Evolutionary conservation across 148 eudicot genomes (phyloP).

Genomic region (Arctostaphylos glauca): DNA sequence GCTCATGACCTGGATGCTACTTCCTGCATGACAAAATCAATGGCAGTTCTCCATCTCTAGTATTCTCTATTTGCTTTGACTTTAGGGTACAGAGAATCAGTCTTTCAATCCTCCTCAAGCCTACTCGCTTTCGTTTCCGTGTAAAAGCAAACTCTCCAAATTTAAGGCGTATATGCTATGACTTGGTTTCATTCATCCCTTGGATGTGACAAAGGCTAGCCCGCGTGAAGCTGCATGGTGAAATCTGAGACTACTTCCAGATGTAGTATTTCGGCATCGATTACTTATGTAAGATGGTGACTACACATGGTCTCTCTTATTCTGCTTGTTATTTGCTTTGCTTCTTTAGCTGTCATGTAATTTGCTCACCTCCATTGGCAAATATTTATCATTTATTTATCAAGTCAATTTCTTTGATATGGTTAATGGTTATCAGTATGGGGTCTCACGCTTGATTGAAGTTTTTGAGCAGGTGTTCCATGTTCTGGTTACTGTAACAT

Average conservation of each 20-base stretch:
- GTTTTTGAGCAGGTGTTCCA: not conserved
- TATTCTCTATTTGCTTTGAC: not conserved
- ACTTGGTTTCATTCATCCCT: too few relatives aligned
- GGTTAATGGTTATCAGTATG: not conserved
- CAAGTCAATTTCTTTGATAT: not conserved
- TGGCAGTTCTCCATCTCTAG: conserved; percentile 68
- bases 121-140: too few relatives aligned
- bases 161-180: too few relatives aligned
- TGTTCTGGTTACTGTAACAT: not conserved
- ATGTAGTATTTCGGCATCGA: not conserved
- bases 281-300: conserved; percentile 5
- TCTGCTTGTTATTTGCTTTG: conserved; percentile 11
- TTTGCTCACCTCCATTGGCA: not conserved
- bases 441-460: not conserved
- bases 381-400: conserved; percentile 15
- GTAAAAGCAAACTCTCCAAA: too few relatives aligned
- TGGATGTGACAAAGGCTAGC: too few relatives aligned
- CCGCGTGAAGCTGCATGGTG: not conserved
- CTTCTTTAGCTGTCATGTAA: conserved; percentile 8
- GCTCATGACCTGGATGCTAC: conserved; percentile 76
- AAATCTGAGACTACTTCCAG: conserved; percentile 2
- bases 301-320: conserved; percentile 11
- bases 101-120: too few relatives aligned
- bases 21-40: conserved; percentile 82
- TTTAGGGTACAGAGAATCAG: too few relatives aligned